Percentiles rank a stretch among this genome's conserved stretches.
These are phyloP conservation scores for Saccharomycodes ludwigii DNA, from an alignment of 805 yeast genomes.

Conservation along the genomic window DNA sequence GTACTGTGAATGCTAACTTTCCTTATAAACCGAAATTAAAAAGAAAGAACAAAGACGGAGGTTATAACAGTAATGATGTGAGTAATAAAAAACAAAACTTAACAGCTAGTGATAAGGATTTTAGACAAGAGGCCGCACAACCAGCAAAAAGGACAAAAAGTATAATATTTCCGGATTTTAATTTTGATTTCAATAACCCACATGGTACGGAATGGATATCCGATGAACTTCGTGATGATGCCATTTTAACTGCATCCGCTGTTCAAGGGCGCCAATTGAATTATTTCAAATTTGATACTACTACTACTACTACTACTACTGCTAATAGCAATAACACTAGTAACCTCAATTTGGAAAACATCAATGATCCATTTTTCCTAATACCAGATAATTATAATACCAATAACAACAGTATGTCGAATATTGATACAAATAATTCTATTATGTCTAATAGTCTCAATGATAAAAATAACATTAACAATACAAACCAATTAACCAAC, in stretches of 20 bases:
- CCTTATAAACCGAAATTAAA: constrained; percentile 11
- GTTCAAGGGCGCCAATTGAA: constrained; percentile 22
- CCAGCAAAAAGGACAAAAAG: not conserved
- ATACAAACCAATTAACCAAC: constrained; percentile 3
- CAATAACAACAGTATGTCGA: constrained; percentile 4
- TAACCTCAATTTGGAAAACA: not conserved
- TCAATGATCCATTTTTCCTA: not conserved
- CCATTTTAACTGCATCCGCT: constrained; percentile 63
- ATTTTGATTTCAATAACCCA: constrained; percentile 9
- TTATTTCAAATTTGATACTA: too few relatives aligned
- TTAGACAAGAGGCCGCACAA: constrained; percentile 1
- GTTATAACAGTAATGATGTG: constrained; percentile 1
- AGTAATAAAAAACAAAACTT: constrained; percentile 1
- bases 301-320: constrained; percentile 18
- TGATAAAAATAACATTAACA: constrained; percentile 2
- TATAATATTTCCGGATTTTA: constrained; percentile 5
- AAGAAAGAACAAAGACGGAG: constrained; percentile 3
- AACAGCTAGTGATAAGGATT: constrained; percentile 1
- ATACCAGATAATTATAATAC: not conserved
- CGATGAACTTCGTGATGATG: constrained; percentile 59
- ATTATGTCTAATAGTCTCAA: too few relatives aligned
- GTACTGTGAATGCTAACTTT: constrained; percentile 19
- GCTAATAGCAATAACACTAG: constrained; percentile 8
- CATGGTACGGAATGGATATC: constrained; percentile 56
- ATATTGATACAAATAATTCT: too few relatives aligned